Evolutionary conservation across 371 early-diverging fungal species (phyloP).

Genomic region (Mortierella sp.): DNA sequence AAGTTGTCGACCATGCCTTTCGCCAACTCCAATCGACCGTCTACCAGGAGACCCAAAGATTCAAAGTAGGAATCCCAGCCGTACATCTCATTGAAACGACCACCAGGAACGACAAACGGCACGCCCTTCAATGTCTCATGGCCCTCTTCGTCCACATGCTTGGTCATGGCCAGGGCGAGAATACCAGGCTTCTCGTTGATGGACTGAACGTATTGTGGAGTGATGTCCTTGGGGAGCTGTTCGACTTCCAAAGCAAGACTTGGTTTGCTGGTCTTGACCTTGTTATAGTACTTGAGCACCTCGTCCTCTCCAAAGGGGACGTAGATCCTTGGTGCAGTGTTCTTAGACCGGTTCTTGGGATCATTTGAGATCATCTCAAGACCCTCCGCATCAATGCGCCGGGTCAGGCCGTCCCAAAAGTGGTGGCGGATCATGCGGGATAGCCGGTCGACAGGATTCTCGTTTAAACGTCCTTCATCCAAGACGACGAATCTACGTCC

Average conservation of each 20-base stretch:
- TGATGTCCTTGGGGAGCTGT: slow-evolving; percentile 85
- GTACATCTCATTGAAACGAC: slow-evolving; percentile 98
- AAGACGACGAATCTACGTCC: slow-evolving; percentile 88
- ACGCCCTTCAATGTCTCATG: slow-evolving; percentile 73
- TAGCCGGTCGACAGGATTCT: slow-evolving; percentile 93
- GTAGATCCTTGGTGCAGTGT: slow-evolving; percentile 88
- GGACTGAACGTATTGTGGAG: slow-evolving; percentile 90
- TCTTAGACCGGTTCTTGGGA: slow-evolving; percentile 89
- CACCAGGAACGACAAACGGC: slow-evolving; percentile 97
- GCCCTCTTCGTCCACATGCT: slow-evolving; percentile 63
- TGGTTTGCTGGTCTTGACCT: slow-evolving; percentile 72
- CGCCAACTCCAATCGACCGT: slow-evolving; percentile 85
- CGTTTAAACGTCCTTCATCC: slow-evolving; percentile 88
- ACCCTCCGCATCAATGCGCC: slow-evolving; percentile 93
- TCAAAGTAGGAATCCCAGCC: slow-evolving; percentile 99
- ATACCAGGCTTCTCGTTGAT: slow-evolving; percentile 92
- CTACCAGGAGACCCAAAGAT: slow-evolving; percentile 87
- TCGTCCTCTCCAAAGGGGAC: slow-evolving; percentile 85
- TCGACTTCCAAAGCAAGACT: slow-evolving; percentile 85
- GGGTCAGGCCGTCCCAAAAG: slow-evolving; percentile 95
- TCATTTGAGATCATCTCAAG: slow-evolving; percentile 92
- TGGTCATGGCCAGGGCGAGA: slow-evolving; percentile 85
- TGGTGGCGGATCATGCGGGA: slow-evolving; percentile 89
- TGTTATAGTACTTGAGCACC: slow-evolving; percentile 82
- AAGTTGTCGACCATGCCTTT: slow-evolving; percentile 97